These are phyloP conservation scores for Whalleya microplaca DNA, from an alignment of 2,329 filamentous ascomycete species.

Conservation along the genomic window DNA sequence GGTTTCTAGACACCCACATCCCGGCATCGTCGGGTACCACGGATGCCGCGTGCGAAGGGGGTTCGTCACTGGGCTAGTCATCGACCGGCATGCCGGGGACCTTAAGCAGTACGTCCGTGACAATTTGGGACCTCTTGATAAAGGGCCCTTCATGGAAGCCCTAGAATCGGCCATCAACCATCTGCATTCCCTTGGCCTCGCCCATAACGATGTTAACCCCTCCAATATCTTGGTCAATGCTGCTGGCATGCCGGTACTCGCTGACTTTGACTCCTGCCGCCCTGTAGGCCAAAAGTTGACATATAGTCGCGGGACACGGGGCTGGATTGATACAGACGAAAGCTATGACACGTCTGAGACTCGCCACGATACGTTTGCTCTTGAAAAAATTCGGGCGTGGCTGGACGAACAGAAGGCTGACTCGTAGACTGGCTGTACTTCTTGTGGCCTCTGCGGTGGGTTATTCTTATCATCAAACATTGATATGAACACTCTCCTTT, in stretches of 20 bases:
- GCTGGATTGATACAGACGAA: no score
- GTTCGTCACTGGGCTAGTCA: conserved; percentile 31
- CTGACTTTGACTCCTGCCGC: not conserved
- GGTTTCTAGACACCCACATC: no score
- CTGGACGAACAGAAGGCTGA: no score
- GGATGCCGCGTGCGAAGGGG: conserved; percentile 33
- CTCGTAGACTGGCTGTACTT: no score
- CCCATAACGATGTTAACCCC: not conserved
- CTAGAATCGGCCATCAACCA: not conserved
- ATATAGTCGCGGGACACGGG: no score
- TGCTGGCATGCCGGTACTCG: not conserved
- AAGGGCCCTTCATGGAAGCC: not conserved
- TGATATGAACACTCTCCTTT: no score
- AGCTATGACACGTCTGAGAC: no score
- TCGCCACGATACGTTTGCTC: no score
- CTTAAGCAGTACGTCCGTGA: conserved; percentile 2
- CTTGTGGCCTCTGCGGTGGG: no score
- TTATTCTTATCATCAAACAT: no score
- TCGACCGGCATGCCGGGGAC: conserved; percentile 22
- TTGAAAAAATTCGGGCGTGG: no score
- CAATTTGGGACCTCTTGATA: not conserved
- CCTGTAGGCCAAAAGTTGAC: no score
- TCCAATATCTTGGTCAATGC: not conserved
- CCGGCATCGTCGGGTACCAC: conserved; percentile 34
- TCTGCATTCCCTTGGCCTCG: not conserved